Percentiles rank a stretch among this genome's conserved stretches.
phyloP scores from a whole-genome alignment of 306 rosid species.

The Begonia loranthoides region DNA sequence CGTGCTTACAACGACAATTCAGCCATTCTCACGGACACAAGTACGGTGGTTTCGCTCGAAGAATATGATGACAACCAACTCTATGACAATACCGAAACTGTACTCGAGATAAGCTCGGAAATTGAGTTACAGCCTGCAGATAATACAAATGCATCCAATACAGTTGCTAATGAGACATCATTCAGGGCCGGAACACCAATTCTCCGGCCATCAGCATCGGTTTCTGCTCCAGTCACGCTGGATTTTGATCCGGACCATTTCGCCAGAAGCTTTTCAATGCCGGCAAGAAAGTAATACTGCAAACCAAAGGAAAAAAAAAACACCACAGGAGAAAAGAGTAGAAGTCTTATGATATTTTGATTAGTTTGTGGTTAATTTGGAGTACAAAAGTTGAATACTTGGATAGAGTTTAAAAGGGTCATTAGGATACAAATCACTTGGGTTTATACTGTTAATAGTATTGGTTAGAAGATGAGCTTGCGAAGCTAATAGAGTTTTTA shows the following conservation, averaged over 20 bases:
- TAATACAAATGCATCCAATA: slow-evolving; percentile 15
- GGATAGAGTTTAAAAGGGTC: too few relatives aligned
- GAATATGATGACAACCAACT: slow-evolving; percentile 35
- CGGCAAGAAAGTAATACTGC: slow-evolving; percentile 13
- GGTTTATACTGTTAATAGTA: too few relatives aligned
- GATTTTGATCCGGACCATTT: slow-evolving; percentile 15
- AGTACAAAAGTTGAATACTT: too few relatives aligned
- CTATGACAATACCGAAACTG: slow-evolving; percentile 16
- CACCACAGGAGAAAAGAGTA: too few relatives aligned
- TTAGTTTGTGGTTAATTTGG: too few relatives aligned
- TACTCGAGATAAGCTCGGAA: slow-evolving; percentile 8
- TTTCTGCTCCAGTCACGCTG: slow-evolving; percentile 27
- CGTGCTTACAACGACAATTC: slow-evolving; percentile 58
- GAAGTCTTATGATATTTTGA: too few relatives aligned
- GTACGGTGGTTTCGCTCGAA: slow-evolving; percentile 70
- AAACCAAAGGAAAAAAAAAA: too few relatives aligned
- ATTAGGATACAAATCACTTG: too few relatives aligned
- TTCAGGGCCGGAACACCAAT: slow-evolving; percentile 51
- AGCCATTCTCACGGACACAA: slow-evolving; percentile 64
- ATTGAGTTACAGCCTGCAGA: slow-evolving; percentile 49
- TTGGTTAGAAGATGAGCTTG: too few relatives aligned
- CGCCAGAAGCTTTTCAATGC: slow-evolving; percentile 64
- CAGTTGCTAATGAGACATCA: slow-evolving; percentile 46
- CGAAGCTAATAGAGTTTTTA: too few relatives aligned
- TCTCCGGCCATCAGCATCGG: slow-evolving; percentile 58